Evolutionary conservation across 1,139 yeast genomes (phyloP), one percentile per base, ranked within the genome.

Genomic region (Groenewaldozyma sp.): DNA sequence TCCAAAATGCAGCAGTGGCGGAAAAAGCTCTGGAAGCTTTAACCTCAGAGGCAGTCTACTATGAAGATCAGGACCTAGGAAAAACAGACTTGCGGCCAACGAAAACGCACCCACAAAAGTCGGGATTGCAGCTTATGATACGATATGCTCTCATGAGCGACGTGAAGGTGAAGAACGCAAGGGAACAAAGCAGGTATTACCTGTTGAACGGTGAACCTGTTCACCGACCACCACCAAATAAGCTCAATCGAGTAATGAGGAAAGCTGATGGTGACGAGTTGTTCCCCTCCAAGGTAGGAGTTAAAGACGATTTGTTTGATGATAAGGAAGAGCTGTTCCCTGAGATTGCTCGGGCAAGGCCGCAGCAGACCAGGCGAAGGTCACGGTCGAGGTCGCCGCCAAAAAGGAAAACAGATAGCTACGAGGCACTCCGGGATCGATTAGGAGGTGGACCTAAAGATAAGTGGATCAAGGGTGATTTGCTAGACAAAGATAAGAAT

Each of bases 171-270:
- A 68, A 67, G 45, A 73, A 75, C 46, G 80, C 88, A 3, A 64
- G 75, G 20, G 71, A 66, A 13, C 71, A 70, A 43, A 78, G 87
- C 21, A 60, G 84, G 32, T 82, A 80, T 56, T 82, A 82, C 58
- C 63, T 80, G 45, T 55, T 79, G 16, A 79, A 82, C 52, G 93
- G 93, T 2, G 91, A 80, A 52, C 93, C 93, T 0, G 16, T 14
- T 6, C 31, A 5, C n/a, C 26, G 16, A 27, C 4, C 17, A 13
- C 9, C 14, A 13, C 27, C 20, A 14, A 13, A 26, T 4, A 13
- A 14, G 24, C 7, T 28, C n/a, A 10, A 26, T n/a, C 16, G 11
- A 28, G 28, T 29, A 31, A 32, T 13, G 6, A 9, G 35, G 34
- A 24, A 31, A 28, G 34, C 19, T 32, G 42, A 21, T 24, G 32